These are phyloP conservation scores for Cucurbitaria berberidis DNA, from an alignment of 2,329 filamentous ascomycete genomes.

Conservation along the genomic window DNA sequence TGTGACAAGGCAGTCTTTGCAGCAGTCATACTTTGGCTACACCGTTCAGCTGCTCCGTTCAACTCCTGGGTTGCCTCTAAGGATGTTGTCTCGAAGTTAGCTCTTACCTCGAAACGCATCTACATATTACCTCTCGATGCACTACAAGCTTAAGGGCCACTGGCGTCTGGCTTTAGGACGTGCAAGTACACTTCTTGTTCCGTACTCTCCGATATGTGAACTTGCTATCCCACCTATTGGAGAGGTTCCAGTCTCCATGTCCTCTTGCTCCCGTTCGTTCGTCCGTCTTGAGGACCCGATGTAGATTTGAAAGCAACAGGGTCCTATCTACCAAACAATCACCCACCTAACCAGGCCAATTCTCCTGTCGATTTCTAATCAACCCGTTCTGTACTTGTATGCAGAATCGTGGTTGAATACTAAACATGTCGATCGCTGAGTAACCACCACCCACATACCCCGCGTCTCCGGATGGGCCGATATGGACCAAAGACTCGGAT, in stretches of 20 bases:
- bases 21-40: background rate
- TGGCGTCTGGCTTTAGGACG: background rate
- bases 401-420: background rate
- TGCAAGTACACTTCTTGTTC: background rate
- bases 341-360: background rate
- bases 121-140: background rate
- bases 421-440: slow-evolving; percentile 19
- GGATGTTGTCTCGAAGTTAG: background rate
- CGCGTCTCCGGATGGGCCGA: slow-evolving; percentile 23
- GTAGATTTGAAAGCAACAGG: background rate
- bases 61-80: background rate
- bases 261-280: no score
- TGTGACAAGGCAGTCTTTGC: slow-evolving; percentile 13
- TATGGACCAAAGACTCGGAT: slow-evolving; percentile 17
- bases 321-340: background rate
- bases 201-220: background rate
- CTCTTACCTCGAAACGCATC: background rate
- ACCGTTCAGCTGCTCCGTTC: background rate
- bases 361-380: background rate
- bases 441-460: slow-evolving; percentile 19
- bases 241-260: background rate
- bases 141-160: background rate
- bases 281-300: no score
- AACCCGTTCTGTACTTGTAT: background rate
- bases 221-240: background rate